These are phyloP conservation scores for Leptographium wingfieldii DNA, from an alignment of 2,329 filamentous ascomycete species.

Conservation along the genomic window DNA sequence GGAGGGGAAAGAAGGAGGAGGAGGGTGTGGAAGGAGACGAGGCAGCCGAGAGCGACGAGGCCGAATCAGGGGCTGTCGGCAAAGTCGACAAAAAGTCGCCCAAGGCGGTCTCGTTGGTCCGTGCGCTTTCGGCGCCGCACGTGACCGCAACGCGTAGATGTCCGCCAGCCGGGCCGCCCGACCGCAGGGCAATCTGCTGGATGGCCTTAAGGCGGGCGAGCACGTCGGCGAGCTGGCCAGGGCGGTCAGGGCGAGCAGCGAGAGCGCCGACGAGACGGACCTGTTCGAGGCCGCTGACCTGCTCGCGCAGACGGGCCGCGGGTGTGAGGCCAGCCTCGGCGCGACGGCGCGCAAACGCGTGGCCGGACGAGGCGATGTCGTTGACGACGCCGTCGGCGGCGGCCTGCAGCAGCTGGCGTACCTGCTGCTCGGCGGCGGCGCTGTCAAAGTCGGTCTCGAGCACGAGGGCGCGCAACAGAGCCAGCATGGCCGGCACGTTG, in stretches of 20 bases:
- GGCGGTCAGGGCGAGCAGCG: conserved; percentile 46
- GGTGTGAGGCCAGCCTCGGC: conserved; percentile 69
- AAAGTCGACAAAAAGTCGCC: conserved; percentile 54
- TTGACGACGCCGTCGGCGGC: conserved; percentile 85
- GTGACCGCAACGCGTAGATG: conserved; percentile 68
- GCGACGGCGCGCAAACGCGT: conserved; percentile 72
- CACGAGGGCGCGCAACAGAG: conserved; percentile 67
- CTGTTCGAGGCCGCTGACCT: conserved; percentile 82
- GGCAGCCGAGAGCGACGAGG: not conserved
- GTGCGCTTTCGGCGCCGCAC: conserved; percentile 63
- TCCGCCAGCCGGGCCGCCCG: not conserved
- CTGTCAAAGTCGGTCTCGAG: conserved; percentile 84
- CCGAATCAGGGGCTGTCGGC: conserved; percentile 20
- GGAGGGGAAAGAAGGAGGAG: conserved; percentile 65
- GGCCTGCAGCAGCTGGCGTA: conserved; percentile 75
- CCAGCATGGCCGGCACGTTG: conserved; percentile 84
- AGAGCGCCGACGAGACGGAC: conserved; percentile 72
- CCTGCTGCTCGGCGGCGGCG: conserved; percentile 65
- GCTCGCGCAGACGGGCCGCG: conserved; percentile 62
- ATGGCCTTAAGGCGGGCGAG: conserved; percentile 77
- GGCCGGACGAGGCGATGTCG: conserved; percentile 79
- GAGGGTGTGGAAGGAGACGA: not conserved
- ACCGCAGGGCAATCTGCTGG: conserved; percentile 60
- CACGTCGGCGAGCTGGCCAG: conserved; percentile 48
- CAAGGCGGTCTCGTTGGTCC: conserved; percentile 58